Conservation (phyloP, 2,329 filamentous ascomycete genomes). For the Pseudocercospora cruenta region DNA sequence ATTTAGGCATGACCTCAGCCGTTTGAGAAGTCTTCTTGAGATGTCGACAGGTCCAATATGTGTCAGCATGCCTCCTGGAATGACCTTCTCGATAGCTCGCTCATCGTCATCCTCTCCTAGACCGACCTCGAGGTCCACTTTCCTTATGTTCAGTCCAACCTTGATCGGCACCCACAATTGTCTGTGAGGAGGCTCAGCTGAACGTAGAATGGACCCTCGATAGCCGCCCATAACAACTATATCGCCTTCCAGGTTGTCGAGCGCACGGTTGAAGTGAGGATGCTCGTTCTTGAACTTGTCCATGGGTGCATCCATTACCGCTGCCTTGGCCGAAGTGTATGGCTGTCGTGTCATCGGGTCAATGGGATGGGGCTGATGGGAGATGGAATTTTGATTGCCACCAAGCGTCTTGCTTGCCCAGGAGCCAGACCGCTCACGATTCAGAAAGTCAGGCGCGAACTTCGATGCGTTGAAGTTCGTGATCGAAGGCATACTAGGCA, state of each 20-base stretch:
- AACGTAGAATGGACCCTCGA: conserved; percentile 84
- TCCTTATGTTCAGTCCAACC: conserved; percentile 86
- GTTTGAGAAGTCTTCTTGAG: conserved; percentile 77
- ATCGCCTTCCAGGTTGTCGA: conserved; percentile 77
- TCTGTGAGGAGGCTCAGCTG: conserved; percentile 77
- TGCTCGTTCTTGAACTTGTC: conserved; percentile 41
- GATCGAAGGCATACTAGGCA: conserved; percentile 55
- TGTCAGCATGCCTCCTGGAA: conserved; percentile 84
- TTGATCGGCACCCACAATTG: conserved; percentile 95
- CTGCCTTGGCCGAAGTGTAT: conserved; percentile 30
- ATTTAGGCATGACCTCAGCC: conserved; percentile 74
- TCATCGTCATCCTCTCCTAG: conserved; percentile 78
- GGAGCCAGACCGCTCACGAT: conserved; percentile 33
- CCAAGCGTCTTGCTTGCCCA: conserved; percentile 17
- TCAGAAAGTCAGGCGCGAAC: conserved; percentile 36
- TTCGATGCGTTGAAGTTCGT: conserved; percentile 43
- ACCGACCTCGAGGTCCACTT: conserved; percentile 87
- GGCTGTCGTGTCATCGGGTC: conserved; percentile 34
- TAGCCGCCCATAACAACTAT: conserved; percentile 89
- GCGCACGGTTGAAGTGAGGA: conserved; percentile 58
- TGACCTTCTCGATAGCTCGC: conserved; percentile 78
- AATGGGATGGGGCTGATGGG: conserved; percentile 24
- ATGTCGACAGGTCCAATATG: conserved; percentile 93
- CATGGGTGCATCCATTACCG: conserved; percentile 23
- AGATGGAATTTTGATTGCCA: not conserved